phyloP scores from a whole-genome alignment of 305 asterid species.

The Monarda citriodora region DNA sequence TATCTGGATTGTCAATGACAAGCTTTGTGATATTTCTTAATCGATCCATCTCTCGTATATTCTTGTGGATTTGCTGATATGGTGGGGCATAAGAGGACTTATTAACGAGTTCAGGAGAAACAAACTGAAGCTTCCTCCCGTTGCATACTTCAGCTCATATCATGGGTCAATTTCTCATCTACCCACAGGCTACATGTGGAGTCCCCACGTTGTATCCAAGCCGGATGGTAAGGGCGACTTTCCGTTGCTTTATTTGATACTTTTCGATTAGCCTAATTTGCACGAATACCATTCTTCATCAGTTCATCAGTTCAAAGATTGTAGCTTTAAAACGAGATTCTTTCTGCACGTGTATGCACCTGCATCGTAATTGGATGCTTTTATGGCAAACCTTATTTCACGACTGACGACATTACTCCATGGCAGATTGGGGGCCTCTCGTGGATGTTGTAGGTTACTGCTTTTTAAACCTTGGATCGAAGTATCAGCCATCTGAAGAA shows the following conservation, averaged over 20 bases:
- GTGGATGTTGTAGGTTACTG: slow-evolving; percentile 99
- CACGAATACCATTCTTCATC: neutral
- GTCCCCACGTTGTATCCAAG: slow-evolving; percentile 94
- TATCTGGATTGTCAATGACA: slow-evolving; percentile 8
- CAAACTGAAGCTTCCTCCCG: slow-evolving; percentile 92
- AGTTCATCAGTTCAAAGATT: neutral
- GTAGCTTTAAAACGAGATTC: neutral
- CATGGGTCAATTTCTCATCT: slow-evolving; percentile 96
- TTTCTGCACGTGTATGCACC: neutral
- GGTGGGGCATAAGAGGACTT: slow-evolving; percentile 98
- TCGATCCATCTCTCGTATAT: slow-evolving; percentile 87
- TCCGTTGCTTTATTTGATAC: slow-evolving; percentile 7
- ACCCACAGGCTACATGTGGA: slow-evolving; percentile 99
- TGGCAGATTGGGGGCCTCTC: slow-evolving; percentile 93
- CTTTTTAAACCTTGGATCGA: slow-evolving; percentile 75
- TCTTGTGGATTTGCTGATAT: slow-evolving; percentile 94
- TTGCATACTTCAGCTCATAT: slow-evolving; percentile 94
- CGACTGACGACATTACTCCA: slow-evolving; percentile 23
- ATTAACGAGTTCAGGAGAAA: slow-evolving; percentile 92
- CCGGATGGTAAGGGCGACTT: slow-evolving; percentile 65
- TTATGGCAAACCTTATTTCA: slow-evolving; percentile 1
- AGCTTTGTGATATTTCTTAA: slow-evolving; percentile 22
- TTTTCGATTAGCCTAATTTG: neutral
- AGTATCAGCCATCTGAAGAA: slow-evolving; percentile 74
- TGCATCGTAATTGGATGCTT: neutral